These are phyloP conservation scores for Pseudocohnilembus persalinus DNA, from an alignment of 169 alveolate species.

Conservation along the genomic window DNA sequence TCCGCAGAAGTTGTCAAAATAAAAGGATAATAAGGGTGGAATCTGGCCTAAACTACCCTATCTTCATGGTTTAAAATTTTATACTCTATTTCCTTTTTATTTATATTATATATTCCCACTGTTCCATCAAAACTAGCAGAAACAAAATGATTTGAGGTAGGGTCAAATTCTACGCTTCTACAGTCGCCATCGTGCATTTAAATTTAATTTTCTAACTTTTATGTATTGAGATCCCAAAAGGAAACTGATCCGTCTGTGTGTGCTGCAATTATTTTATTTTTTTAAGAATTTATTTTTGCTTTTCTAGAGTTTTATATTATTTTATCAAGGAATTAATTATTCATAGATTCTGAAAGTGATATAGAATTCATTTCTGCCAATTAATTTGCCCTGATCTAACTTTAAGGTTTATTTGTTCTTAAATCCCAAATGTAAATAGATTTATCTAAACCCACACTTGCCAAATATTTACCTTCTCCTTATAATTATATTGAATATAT, in stretches of 20 bases:
- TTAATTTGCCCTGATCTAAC: slow-evolving; percentile 13
- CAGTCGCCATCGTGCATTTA: slow-evolving; percentile 48
- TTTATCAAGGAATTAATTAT: slow-evolving; percentile 3
- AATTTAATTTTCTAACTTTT: slow-evolving; percentile 40
- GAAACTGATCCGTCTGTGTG: slow-evolving; percentile 68
- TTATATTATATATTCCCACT: slow-evolving; percentile 53
- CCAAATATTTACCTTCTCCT: slow-evolving; percentile 5
- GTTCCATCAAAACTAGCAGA: slow-evolving; percentile 61
- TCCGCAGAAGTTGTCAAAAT: slow-evolving; percentile 47
- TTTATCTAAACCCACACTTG: slow-evolving; percentile 58
- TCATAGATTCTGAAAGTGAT: slow-evolving; percentile 21
- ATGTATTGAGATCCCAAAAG: slow-evolving; percentile 47
- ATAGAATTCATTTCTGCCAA: slow-evolving; percentile 26
- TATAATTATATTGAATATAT: neutral
- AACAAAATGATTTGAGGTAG: slow-evolving; percentile 53
- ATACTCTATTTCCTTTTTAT: slow-evolving; percentile 20
- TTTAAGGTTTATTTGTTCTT: slow-evolving; percentile 39
- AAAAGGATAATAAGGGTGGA: slow-evolving; percentile 50
- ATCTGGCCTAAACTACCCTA: slow-evolving; percentile 46
- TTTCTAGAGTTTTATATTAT: neutral
- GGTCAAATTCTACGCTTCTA: slow-evolving; percentile 59
- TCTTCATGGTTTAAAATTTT: slow-evolving; percentile 40
- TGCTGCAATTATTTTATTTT: slow-evolving; percentile 23
- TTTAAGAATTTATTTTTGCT: neutral
- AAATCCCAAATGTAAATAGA: slow-evolving; percentile 69